phyloP scores from a whole-genome alignment of 2,329 filamentous ascomycete species.

The Myriosclerotinia curreyana region DNA sequence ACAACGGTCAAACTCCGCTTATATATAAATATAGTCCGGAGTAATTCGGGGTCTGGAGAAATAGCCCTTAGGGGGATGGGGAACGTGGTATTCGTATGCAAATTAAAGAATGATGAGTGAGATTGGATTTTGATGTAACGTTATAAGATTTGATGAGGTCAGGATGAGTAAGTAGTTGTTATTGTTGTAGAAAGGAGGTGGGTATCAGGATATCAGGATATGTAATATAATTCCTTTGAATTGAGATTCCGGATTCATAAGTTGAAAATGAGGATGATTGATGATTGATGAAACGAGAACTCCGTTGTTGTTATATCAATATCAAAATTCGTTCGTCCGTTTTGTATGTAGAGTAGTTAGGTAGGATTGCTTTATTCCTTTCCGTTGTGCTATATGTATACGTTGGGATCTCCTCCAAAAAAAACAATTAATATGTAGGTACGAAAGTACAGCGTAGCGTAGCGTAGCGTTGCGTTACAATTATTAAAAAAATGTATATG shows the following conservation, averaged over 20 bases:
- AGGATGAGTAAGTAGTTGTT: slow-evolving; percentile 1
- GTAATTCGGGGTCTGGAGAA: slow-evolving; percentile 16
- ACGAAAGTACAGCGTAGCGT: background rate
- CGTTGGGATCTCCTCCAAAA: slow-evolving; percentile 9
- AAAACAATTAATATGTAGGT: background rate
- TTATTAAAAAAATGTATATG: slow-evolving; percentile 1
- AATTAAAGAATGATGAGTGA: slow-evolving; percentile 12
- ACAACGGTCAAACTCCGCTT: slow-evolving; percentile 7
- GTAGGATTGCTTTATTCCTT: slow-evolving; percentile 6
- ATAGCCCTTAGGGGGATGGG: background rate
- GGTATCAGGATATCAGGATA: slow-evolving; percentile 4
- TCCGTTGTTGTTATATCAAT: slow-evolving; percentile 11
- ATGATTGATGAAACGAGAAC: slow-evolving; percentile 11
- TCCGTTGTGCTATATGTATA: slow-evolving; percentile 11
- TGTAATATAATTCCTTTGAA: slow-evolving; percentile 8
- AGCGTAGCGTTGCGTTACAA: background rate
- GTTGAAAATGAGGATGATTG: background rate
- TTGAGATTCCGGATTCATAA: background rate
- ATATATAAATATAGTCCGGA: slow-evolving; percentile 19
- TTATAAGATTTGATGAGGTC: slow-evolving; percentile 16
- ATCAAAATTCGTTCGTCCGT: slow-evolving; percentile 4
- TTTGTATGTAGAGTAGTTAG: slow-evolving; percentile 3
- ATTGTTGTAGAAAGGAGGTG: background rate
- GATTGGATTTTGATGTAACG: slow-evolving; percentile 2
- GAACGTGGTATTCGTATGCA: background rate